Base-by-base conservation (phyloP, 106 monocot genomes). In the Chionographis japonica region DNA sequence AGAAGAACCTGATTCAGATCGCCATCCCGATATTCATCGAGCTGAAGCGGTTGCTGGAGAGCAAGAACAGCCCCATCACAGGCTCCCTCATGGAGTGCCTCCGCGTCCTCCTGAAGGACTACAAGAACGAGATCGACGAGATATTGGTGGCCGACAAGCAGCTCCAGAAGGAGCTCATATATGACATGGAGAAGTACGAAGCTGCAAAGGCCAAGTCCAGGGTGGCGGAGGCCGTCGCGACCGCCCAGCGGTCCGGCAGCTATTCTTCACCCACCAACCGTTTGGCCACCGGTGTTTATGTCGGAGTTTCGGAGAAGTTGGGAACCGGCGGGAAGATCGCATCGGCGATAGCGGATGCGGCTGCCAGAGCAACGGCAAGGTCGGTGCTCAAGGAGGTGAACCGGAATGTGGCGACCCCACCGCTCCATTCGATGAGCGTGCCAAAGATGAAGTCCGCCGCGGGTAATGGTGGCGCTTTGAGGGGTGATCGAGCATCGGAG, bases 11-110 rank as follows among this genome's bases (percentile, higher is more conserved):
- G 8, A 85, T 98, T 66, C 92, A 98, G 63, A 86, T 77, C 15
- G 97, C 97, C 0, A 66, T 98, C 39, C 97, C 97, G 1, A 90
- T 98, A 43, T 98, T 92, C 77, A 92, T 98, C 6, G 97, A 98
- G 70, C 75, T 98, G 14, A 98, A 98, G 77, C 70, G 89, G 9
- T 67, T 98, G 4, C 75, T 98, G 10, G 84, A 98, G 66, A 90
- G 83, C 83, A 86, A 81, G 58, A 98, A 92, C 83, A 92, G 85
- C 72, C 92, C 92, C 2, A 79, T 98, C 63, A 92, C 82, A 0
- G 97, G 97, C 63, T 86, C 76, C 59, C 76, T 98, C 1, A 89
- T 98, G 89, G 92, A 98, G 3, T 98, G 97, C 54, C 84, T 98
- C 19, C 70, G 82, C 4, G 60, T 72, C 20, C 85, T 98, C 10